Base-by-base conservation (phyloP, 106 monocot genomes). In the Platanthera guangdongensis region DNA sequence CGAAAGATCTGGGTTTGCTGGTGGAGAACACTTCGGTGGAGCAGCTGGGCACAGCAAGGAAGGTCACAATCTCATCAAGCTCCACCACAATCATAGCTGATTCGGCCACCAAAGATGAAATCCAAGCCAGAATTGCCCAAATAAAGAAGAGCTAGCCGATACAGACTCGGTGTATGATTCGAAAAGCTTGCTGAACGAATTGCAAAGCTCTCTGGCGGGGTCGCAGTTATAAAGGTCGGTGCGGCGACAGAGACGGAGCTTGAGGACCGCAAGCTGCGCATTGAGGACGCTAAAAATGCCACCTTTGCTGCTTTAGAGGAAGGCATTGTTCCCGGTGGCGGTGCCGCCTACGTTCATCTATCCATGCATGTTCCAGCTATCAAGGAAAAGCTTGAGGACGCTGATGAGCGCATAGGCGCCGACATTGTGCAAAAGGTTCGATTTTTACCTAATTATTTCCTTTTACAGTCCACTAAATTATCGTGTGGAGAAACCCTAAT, bases 241-340 rank as follows among this genome's bases (percentile, higher is more conserved):
- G 94, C 94, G 7, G 88, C 90, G 28, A 94, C 94, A 0, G 94
- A 94, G 81, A 94, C 94, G 0, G 94, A 94, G 76, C 90, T 94
- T 21, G 90, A 94, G 77, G 94, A 94, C 63, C 86, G 90, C 46
- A 94, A 94, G 78, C 88, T 94, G 51, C 86, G 94, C 1, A 80
- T 94, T 9, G 94, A 94, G 85, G 94, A 94, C 77, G 94, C 94
- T 2, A 88, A 90, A 82, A 94, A 94, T 88, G 94, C 94, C 47
- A 94, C 94, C 22, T 90, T 90, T 82, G 94, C 94, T 22, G 94
- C 90, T 47, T 87, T 94, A 39, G 94, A 94, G 80, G 94, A 94
- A 77, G 94, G 94, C n/a, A 91, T 94, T 78, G 94, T 94, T 5
- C 91, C 91, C 52, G 94, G 94, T 12, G 91, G 94, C 28, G 94